phyloP scores from a whole-genome alignment of 495 filamentous ascomycete genomes.

The Penicillium malachiteum region DNA sequence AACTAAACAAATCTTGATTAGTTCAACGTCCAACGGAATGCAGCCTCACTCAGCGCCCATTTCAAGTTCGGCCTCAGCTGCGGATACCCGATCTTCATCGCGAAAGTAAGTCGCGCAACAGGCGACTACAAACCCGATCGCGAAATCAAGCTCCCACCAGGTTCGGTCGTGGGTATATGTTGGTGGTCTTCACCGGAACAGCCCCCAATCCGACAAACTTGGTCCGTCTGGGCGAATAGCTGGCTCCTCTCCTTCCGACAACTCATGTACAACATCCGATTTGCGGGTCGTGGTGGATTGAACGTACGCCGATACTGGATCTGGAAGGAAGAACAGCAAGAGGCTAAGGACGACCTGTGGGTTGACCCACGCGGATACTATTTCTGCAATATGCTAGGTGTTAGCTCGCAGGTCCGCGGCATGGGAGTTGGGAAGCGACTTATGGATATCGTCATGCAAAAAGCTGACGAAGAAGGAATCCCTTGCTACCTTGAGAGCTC shows the following conservation, averaged over 20 bases:
- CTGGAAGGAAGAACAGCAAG: constrained; percentile 44
- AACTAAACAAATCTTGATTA: constrained; percentile 21
- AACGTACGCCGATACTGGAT: constrained; percentile 62
- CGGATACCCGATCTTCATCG: constrained; percentile 62
- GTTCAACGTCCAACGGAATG: constrained; percentile 58
- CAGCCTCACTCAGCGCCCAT: constrained; percentile 60
- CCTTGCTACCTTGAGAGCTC: constrained; percentile 66
- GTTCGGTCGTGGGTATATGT: constrained; percentile 56
- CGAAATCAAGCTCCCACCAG: constrained; percentile 17
- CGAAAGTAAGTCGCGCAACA: constrained; percentile 39
- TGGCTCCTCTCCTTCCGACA: constrained; percentile 62
- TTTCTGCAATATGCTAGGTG: constrained; percentile 68
- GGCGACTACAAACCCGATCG: constrained; percentile 15
- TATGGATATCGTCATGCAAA: constrained; percentile 55
- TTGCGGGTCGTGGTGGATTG: constrained; percentile 61
- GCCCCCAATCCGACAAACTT: constrained; percentile 39
- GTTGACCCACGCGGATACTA: constrained; percentile 56
- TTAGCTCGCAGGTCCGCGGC: constrained; percentile 57
- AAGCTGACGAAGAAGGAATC: constrained; percentile 58
- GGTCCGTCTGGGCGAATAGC: constrained; percentile 54
- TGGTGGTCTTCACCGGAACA: constrained; percentile 61
- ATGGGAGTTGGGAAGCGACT: constrained; percentile 59
- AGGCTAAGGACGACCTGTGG: constrained; percentile 39
- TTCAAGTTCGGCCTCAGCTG: constrained; percentile 60
- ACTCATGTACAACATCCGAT: constrained; percentile 59